Base-by-base conservation (phyloP, 225 moss, liverwort and hornwort genomes). In the Pleurozium schreberi region DNA sequence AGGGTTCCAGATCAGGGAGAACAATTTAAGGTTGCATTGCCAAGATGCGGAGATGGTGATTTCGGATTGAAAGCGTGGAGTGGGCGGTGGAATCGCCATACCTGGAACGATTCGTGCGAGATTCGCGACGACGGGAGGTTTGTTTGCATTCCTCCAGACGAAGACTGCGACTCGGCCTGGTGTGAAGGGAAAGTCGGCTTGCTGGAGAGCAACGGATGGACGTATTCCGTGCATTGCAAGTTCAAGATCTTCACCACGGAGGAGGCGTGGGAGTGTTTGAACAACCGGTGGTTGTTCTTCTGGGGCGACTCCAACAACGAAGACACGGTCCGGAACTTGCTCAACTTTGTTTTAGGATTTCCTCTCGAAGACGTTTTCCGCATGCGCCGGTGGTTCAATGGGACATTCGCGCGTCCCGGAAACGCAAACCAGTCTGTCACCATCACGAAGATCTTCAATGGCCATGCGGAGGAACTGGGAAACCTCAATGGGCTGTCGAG, bases 301-400 rank as follows among this genome's bases (percentile, higher is more conserved):
- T 95, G 94, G 94, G 94, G 94, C 30, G 94, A 95, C 84, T 95
- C 94, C 65, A 95, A 95, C 86, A 85, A 95, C 82, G 94, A 95
- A 60, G 94, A 95, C 89, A 95, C 85, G 23, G 94, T 95, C 36
- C 91, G 94, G 26, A 95, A 95, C 86, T 66, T 95, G 53, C 90
- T 95, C 36, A 91, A 92, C 86, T 88, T 95, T 43, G 94, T 89
- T 12, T 45, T 95, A 62, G 94, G 92, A 12, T 88, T 92, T 49
- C 94, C 91, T 25, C 31, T 92, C 25, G 18, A 47, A 17, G 91
- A 91, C 2, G 91, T 88, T 34, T 77, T 85, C 27, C 69, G 80
- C 91, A 91, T 95, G 84, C 81, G 92, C 65, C 90, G 94, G n/a
- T 93, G 94, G 94, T 92, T 92, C 61, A 92, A 95, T 58, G 94